Conservation (phyloP, 768 basidiomycete species). For the Hericium coralloides region DNA sequence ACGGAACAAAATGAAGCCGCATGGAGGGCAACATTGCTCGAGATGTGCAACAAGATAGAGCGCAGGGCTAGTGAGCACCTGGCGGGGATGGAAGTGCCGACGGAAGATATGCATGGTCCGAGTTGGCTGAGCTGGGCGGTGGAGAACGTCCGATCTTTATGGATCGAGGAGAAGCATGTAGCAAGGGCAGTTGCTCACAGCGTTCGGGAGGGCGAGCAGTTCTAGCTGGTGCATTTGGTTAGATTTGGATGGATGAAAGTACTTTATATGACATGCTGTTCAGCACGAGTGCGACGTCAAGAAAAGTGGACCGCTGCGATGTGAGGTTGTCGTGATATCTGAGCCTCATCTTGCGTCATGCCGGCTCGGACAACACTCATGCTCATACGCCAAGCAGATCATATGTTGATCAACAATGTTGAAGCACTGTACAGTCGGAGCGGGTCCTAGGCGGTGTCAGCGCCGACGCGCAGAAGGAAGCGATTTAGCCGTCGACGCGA, state of each 20-base stretch:
- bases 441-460: no score
- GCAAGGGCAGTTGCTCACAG: constrained; percentile 38
- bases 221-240: constrained; percentile 32
- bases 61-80: constrained; percentile 39
- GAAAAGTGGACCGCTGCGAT: no score
- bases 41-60: constrained; percentile 36
- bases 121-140: constrained; percentile 27
- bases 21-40: constrained; percentile 23
- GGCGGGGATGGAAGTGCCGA: constrained; percentile 24
- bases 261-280: no score
- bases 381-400: no score
- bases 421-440: no score
- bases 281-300: no score
- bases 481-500: no score
- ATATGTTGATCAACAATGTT: no score
- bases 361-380: no score
- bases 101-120: constrained; percentile 5
- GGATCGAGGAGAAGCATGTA: constrained; percentile 53
- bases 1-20: constrained; percentile 21
- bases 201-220: constrained; percentile 37
- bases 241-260: neutral
- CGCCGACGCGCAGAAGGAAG: no score
- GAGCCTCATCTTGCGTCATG: no score
- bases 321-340: no score
- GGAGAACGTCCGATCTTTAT: constrained; percentile 39